Evolutionary conservation across 2,329 filamentous ascomycete genomes (phyloP).

Genomic region (Aspergillus hiratsukae): DNA sequence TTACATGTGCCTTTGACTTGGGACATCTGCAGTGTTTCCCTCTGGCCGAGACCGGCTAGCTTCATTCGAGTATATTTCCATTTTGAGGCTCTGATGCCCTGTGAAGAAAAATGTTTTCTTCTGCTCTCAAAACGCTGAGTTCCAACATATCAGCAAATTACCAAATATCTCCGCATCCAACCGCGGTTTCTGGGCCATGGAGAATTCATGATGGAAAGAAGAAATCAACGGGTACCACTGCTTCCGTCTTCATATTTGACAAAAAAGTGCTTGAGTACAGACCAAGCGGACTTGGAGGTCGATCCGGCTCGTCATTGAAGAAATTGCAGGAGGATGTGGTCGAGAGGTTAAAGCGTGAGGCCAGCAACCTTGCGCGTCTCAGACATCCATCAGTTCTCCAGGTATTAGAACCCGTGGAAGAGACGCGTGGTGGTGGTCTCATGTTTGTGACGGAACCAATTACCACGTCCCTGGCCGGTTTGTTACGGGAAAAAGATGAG

Average conservation of each 20-base stretch:
- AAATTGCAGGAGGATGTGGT: conserved; percentile 83
- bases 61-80: neutral
- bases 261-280: conserved; percentile 75
- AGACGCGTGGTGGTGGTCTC: conserved; percentile 82
- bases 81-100: neutral
- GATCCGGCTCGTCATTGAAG: conserved; percentile 66
- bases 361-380: conserved; percentile 78
- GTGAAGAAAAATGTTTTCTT: conserved; percentile 72
- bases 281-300: conserved; percentile 55
- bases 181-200: conserved; percentile 86
- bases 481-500: conserved; percentile 84
- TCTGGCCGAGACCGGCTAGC: neutral
- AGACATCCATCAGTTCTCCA: conserved; percentile 90
- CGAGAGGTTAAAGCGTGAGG: conserved; percentile 87
- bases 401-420: conserved; percentile 89
- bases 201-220: conserved; percentile 97
- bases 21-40: neutral
- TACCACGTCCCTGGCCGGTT: conserved; percentile 76
- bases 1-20: neutral
- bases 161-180: conserved; percentile 68
- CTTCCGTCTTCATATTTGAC: conserved; percentile 93
- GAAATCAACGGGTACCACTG: conserved; percentile 84
- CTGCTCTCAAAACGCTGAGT: conserved; percentile 86
- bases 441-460: conserved; percentile 95
- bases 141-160: conserved; percentile 94